These are phyloP conservation scores for Gracilaria gracilis DNA, from an alignment of 23 red algal species.

Conservation along the genomic window DNA sequence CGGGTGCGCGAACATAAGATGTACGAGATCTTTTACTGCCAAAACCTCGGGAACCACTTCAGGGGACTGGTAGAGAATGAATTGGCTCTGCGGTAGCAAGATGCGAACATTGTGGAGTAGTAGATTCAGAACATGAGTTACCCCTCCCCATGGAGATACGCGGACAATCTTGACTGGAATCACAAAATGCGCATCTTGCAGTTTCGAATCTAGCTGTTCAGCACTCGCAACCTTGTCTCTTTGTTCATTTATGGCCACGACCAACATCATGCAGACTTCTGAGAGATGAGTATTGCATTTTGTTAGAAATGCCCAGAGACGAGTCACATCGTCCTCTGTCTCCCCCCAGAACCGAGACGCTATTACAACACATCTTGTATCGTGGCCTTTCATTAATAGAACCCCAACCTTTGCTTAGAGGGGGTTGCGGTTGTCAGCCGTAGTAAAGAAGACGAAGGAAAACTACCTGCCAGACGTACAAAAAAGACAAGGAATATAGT, in stretches of 20 bases:
- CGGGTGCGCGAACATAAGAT: not conserved
- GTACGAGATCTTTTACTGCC: not conserved
- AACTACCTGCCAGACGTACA: too few relatives aligned
- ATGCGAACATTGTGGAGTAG: not conserved
- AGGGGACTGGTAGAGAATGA: slow-evolving; percentile 44
- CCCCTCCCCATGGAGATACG: slow-evolving; percentile 44
- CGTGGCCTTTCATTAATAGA: not conserved
- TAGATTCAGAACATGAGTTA: slow-evolving; percentile 53
- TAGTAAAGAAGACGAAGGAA: too few relatives aligned
- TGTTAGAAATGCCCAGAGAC: slow-evolving; percentile 15
- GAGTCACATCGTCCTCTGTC: not conserved
- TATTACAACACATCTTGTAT: not conserved
- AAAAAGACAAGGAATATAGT: too few relatives aligned
- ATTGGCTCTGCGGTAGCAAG: not conserved
- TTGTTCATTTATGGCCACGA: slow-evolving; percentile 18
- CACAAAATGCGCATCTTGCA: not conserved
- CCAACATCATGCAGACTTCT: not conserved
- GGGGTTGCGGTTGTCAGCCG: too few relatives aligned
- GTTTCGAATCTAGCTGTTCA: not conserved
- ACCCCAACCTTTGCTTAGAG: too few relatives aligned
- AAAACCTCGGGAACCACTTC: slow-evolving; percentile 1
- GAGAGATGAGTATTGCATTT: not conserved
- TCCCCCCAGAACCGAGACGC: slow-evolving; percentile 52
- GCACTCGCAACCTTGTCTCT: slow-evolving; percentile 7
- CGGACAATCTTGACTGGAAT: not conserved